Conservation (phyloP, 2,329 filamentous ascomycete genomes). For the Ophiocordyceps camponoti-saundersi region DNA sequence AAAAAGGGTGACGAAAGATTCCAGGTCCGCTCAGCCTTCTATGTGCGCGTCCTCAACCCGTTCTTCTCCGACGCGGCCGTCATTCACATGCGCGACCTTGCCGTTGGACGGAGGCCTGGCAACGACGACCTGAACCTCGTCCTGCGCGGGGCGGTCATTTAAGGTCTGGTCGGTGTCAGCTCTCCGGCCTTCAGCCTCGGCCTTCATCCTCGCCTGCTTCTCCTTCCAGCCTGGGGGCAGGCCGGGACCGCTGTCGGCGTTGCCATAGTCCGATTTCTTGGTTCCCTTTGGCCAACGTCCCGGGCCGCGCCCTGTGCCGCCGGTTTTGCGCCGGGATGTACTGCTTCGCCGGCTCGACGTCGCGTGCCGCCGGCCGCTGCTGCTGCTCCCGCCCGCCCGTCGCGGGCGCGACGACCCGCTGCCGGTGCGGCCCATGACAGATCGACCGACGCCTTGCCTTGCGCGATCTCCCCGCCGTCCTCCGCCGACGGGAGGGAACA, state of each 20-base stretch:
- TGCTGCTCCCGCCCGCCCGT: slow-evolving; percentile 11
- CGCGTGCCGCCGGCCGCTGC: slow-evolving; percentile 12
- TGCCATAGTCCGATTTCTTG: slow-evolving; percentile 51
- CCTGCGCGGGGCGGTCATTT: slow-evolving; percentile 12
- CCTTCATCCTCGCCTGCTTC: slow-evolving; percentile 7
- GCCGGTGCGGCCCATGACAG: slow-evolving; percentile 16
- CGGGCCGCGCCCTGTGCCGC: slow-evolving; percentile 46
- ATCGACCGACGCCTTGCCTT: slow-evolving; percentile 22
- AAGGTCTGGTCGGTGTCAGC: slow-evolving; percentile 3
- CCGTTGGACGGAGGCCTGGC: slow-evolving; percentile 7
- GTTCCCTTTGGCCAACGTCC: slow-evolving; percentile 52
- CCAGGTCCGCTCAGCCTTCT: neutral
- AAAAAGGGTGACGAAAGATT: too few relatives aligned
- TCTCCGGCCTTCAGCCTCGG: slow-evolving; percentile 5
- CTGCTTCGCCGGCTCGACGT: slow-evolving; percentile 21
- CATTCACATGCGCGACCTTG: slow-evolving; percentile 3
- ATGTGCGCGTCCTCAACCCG: neutral
- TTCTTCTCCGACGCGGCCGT: neutral
- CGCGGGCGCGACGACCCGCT: slow-evolving; percentile 20
- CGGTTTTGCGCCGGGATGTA: slow-evolving; percentile 33
- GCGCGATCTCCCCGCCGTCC: slow-evolving; percentile 29
- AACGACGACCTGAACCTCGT: slow-evolving; percentile 16
- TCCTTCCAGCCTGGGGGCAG: slow-evolving; percentile 39
- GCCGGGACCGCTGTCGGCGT: slow-evolving; percentile 47
- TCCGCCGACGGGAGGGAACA: slow-evolving; percentile 50